phyloP scores from a whole-genome alignment of 1,284 basidiomycete species.

The Chalciporus piperatoides region DNA sequence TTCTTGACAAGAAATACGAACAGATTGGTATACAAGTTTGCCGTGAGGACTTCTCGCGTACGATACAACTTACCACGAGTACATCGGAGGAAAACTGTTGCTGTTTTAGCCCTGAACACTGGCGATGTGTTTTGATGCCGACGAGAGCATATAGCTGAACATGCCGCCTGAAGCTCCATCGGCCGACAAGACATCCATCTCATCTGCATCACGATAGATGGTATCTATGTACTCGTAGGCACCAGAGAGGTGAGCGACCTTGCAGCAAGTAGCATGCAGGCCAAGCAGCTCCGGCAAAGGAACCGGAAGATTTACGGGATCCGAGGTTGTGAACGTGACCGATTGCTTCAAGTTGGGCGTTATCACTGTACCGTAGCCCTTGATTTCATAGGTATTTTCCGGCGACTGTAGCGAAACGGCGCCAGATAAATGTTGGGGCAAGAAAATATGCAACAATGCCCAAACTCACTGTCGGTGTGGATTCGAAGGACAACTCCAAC shows the following conservation, averaged over 20 bases:
- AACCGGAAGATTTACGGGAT: conserved; percentile 2
- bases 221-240: conserved; percentile 6
- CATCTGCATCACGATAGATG: too few species aligned
- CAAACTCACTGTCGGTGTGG: conserved; percentile 2
- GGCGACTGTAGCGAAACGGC: neutral
- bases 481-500: neutral
- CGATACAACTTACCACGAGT: too few species aligned
- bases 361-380: neutral
- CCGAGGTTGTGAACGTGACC: neutral
- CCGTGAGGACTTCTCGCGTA: too few species aligned
- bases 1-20: too few species aligned
- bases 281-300: conserved; percentile 2
- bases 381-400: conserved; percentile 1
- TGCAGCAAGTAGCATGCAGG: conserved; percentile 9
- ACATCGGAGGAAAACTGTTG: too few species aligned
- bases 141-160: too few species aligned
- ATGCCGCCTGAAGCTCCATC: too few species aligned
- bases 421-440: neutral
- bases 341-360: neutral
- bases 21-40: too few species aligned
- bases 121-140: too few species aligned
- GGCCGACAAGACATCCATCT: too few species aligned
- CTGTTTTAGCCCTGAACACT: too few species aligned
- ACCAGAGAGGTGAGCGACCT: conserved; percentile 9
- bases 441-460: neutral